These are phyloP conservation scores for Echinochloa phyllopogon DNA, from an alignment of 176 grass and related monocot genomes.

Conservation along the genomic window DNA sequence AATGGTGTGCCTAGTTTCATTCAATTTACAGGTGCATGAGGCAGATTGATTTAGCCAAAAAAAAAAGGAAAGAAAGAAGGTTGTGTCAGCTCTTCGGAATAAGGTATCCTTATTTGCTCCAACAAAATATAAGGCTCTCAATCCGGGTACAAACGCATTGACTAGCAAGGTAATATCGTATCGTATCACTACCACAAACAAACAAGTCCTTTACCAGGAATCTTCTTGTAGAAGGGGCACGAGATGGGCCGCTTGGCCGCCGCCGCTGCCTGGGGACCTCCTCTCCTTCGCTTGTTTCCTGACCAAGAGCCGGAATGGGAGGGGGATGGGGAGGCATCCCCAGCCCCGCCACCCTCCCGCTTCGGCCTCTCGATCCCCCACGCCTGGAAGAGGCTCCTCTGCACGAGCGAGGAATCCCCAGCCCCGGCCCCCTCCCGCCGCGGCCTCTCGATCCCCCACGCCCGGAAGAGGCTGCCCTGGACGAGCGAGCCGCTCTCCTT, in stretches of 20 bases:
- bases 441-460: slow-evolving; percentile 60
- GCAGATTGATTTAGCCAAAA: not conserved
- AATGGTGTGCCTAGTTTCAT: slow-evolving; percentile 61
- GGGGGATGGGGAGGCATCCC: not conserved
- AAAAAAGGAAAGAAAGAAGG: not conserved
- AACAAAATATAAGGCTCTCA: not conserved
- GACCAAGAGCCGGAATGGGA: slow-evolving; percentile 8
- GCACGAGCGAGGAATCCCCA: slow-evolving; percentile 41
- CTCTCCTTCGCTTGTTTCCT: slow-evolving; percentile 21
- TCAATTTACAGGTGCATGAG: slow-evolving; percentile 5
- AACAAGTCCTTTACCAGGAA: slow-evolving; percentile 42
- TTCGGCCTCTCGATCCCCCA: slow-evolving; percentile 59
- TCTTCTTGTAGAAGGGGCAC: slow-evolving; percentile 74
- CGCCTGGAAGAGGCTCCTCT: slow-evolving; percentile 76
- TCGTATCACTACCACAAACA: not conserved
- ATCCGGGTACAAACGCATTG: not conserved
- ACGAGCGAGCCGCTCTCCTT: slow-evolving; percentile 28
- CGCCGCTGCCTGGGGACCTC: not conserved
- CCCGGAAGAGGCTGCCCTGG: slow-evolving; percentile 70
- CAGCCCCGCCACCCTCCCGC: not conserved
- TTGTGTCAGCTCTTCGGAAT: not conserved
- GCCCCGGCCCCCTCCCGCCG: slow-evolving; percentile 1
- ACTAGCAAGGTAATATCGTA: not conserved
- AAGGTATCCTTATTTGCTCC: not conserved
- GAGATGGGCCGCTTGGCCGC: not conserved